Evolutionary conservation across 805 yeast species (phyloP), one percentile per base, ranked within the genome.

Genomic region (Spathaspora gorwiae): DNA sequence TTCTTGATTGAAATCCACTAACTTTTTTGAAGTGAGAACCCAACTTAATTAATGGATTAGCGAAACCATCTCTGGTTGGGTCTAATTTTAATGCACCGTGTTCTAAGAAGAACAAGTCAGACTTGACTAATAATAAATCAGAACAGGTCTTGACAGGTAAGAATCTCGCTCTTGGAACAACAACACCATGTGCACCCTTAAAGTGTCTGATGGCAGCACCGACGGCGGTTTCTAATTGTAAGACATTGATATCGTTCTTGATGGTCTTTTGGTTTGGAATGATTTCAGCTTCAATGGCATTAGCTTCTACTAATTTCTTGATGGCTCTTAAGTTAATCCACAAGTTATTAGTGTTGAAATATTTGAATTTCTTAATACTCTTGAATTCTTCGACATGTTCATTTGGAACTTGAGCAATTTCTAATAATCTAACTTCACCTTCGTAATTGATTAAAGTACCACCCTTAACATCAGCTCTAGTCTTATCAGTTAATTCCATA

Each of bases 191-290:
- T 29, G 97, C 97, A 57, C 88, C 87, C 54, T 84, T 76, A 72
- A 94, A 94, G 71, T 90, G 92, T 72, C 96, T 87, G 64, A 94
- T 94, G 40, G 98, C 98, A 35, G 99, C 98, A 76, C 99, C 99
- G 57, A 89, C 96, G 27, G 99, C 99, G 42, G 99, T 94, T 76
- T 94, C 99, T 63, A 94, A 81, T 74, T 92, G 99, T 61, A 92
- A 72, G 42, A 92, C 97, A 61, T 84, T 83, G 55, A 85, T 76
- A 54, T 90, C 97, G 55, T 78, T 78, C 43, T 81, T 77, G 62
- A 94, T 83, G 42, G 94, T 74, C 74, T 94, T 94, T 56, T 77
- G 79, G 73, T 94, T 94, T 64, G 99, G 98, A 70, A 94, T 94
- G 66, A 94, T 94, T 72, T 94, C 99, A 73, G 87, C 80, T 62